A percentile compares a stretch with the other conserved stretches of the same genome.
These are phyloP conservation scores for Pythium aphanidermatum DNA, from an alignment of 352 stramenopile species.

Conservation along the genomic window DNA sequence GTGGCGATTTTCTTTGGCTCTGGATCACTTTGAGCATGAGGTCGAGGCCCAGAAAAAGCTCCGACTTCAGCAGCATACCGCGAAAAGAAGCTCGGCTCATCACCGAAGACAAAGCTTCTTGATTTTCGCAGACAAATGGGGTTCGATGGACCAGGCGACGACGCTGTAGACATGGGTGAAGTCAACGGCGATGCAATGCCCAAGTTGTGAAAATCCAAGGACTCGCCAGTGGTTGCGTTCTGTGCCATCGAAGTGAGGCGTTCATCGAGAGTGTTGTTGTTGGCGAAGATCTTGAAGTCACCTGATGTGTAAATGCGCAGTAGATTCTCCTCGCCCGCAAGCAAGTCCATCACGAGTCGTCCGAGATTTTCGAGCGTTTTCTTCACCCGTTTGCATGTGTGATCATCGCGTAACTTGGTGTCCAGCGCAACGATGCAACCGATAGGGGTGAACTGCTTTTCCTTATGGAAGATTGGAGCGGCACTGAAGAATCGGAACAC, in stretches of 20 bases:
- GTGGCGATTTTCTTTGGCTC: slow-evolving; percentile 8
- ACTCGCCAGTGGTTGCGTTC: too few relatives aligned
- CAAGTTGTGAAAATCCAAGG: slow-evolving; percentile 27
- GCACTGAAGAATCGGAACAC: slow-evolving; percentile 59
- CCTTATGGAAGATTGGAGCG: slow-evolving; percentile 32
- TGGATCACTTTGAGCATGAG: slow-evolving; percentile 12
- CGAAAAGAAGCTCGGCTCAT: slow-evolving; percentile 25
- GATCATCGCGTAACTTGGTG: slow-evolving; percentile 31
- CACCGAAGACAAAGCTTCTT: slow-evolving; percentile 32
- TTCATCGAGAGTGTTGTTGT: slow-evolving; percentile 9
- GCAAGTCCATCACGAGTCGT: slow-evolving; percentile 52
- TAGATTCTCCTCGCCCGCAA: slow-evolving; percentile 50
- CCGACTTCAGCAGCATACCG: slow-evolving; percentile 14
- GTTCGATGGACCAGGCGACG: background rate
- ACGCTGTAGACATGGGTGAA: slow-evolving; percentile 5
- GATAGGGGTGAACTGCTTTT: slow-evolving; percentile 24
- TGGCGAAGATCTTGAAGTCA: slow-evolving; percentile 55
- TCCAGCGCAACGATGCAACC: slow-evolving; percentile 62
- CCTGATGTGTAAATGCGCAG: slow-evolving; percentile 53
- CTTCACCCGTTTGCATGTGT: slow-evolving; percentile 35
- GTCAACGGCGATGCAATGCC: slow-evolving; percentile 23
- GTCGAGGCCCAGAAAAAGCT: background rate
- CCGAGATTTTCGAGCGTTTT: slow-evolving; percentile 55
- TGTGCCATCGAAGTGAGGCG: slow-evolving; percentile 17
- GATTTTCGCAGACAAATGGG: slow-evolving; percentile 20